These are phyloP conservation scores for Clavulina sp. DNA, from an alignment of 768 basidiomycete species.

Conservation along the genomic window DNA sequence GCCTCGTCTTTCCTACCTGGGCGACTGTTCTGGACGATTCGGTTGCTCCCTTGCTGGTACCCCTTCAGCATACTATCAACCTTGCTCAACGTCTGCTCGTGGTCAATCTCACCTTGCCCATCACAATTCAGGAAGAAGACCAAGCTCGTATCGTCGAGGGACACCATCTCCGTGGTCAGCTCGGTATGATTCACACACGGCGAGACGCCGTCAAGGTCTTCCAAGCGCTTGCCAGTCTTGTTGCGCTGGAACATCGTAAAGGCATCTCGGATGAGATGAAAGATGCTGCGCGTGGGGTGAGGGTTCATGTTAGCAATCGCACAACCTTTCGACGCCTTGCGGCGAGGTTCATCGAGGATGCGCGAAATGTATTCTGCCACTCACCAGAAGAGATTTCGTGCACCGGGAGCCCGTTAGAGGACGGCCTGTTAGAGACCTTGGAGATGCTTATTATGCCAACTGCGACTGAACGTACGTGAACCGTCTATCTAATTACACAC, in stretches of 20 bases:
- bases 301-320: constrained; percentile 40
- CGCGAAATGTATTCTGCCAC: constrained; percentile 6
- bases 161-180: constrained; percentile 51
- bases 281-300: constrained; percentile 35
- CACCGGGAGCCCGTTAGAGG: not conserved
- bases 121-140: constrained; percentile 19
- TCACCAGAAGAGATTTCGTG: not conserved
- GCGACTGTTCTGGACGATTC: constrained; percentile 29
- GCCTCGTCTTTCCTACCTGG: constrained; percentile 71
- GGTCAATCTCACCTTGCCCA: constrained; percentile 23
- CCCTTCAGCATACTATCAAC: constrained; percentile 43
- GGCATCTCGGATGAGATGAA: constrained; percentile 33
- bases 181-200: constrained; percentile 48
- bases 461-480: constrained; percentile 33
- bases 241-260: constrained; percentile 57
- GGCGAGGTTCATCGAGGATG: constrained; percentile 51
- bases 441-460: constrained; percentile 47
- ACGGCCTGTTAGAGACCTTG: constrained; percentile 39
- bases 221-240: constrained; percentile 45
- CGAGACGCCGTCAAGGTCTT: constrained; percentile 49
- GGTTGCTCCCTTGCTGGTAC: constrained; percentile 21
- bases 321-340: constrained; percentile 58
- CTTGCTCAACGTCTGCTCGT: constrained; percentile 46
- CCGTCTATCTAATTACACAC: too few relatives aligned
- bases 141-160: constrained; percentile 41